Conservation (phyloP, 1,139 yeast genomes). For the Lodderomyces oxycetoniae region DNA sequence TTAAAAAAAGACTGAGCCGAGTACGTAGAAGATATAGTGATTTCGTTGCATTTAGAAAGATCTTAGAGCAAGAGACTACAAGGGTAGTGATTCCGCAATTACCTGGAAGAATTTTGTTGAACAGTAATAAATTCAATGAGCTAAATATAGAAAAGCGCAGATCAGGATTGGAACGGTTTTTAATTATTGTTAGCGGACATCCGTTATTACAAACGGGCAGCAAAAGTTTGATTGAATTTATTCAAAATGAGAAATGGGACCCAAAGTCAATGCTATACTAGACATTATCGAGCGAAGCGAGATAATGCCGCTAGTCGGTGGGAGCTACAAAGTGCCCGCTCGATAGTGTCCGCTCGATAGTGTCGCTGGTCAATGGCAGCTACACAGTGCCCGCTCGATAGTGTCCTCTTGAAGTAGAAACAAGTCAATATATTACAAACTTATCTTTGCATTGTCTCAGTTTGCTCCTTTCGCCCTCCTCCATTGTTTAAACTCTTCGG, state of each 20-base stretch:
- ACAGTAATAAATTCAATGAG: slow-evolving; percentile 70
- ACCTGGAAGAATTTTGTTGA: slow-evolving; percentile 78
- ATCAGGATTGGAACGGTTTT: slow-evolving; percentile 76
- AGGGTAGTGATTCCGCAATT: slow-evolving; percentile 79
- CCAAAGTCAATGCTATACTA: slow-evolving; percentile 17
- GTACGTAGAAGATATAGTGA: slow-evolving; percentile 90
- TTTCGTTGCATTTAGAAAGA: slow-evolving; percentile 73
- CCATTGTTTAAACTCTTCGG: slow-evolving; percentile 61
- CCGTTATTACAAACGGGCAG: slow-evolving; percentile 90
- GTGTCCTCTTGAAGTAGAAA: too few relatives aligned
- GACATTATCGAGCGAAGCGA: neutral
- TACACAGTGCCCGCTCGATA: too few relatives aligned
- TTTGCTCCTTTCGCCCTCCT: too few relatives aligned
- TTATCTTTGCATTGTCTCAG: too few relatives aligned
- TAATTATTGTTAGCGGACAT: slow-evolving; percentile 83
- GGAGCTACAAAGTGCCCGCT: neutral
- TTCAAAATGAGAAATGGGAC: slow-evolving; percentile 86
- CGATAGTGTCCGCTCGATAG: too few relatives aligned
- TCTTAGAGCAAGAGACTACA: slow-evolving; percentile 70
- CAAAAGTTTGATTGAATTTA: slow-evolving; percentile 73
- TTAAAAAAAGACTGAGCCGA: slow-evolving; percentile 57
- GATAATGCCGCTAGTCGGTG: too few relatives aligned
- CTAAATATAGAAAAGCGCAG: slow-evolving; percentile 81
- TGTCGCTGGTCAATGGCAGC: too few relatives aligned
- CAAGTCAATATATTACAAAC: too few relatives aligned